phyloP scores from a whole-genome alignment of 768 basidiomycete species.

The Amanita molliuscula region DNA sequence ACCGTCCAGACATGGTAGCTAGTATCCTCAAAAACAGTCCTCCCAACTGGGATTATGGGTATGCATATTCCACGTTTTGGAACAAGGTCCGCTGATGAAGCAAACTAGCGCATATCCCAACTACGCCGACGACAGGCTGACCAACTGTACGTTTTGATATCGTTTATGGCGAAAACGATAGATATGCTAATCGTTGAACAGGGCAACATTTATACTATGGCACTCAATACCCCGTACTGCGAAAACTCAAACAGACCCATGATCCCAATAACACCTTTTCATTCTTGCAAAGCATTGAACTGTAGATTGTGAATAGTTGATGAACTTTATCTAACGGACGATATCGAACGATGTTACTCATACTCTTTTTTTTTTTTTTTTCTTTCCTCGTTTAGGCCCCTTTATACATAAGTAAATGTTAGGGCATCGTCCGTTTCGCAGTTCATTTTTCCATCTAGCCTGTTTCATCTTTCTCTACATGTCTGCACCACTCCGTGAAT shows the following conservation, averaged over 20 bases:
- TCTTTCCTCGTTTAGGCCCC: too few species aligned
- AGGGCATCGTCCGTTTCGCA: too few species aligned
- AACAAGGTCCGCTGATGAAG: conserved; percentile 20
- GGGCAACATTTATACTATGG: conserved; percentile 25
- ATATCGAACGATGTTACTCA: too few species aligned
- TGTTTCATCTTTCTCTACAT: too few species aligned
- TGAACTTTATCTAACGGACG: too few species aligned
- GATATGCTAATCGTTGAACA: conserved; percentile 4
- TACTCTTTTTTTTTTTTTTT: too few species aligned
- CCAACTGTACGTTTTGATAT: conserved; percentile 16
- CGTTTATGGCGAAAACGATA: not conserved
- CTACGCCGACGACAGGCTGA: conserved; percentile 27
- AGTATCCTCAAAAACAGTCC: conserved; percentile 26
- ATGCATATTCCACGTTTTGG: conserved; percentile 21
- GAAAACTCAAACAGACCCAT: conserved; percentile 19
- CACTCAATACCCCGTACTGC: conserved; percentile 19
- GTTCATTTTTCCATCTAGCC: too few species aligned
- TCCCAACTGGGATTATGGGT: conserved; percentile 28
- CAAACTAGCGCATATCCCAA: conserved; percentile 22
- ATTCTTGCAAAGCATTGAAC: conserved; percentile 19
- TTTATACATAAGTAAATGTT: too few species aligned
- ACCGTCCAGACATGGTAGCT: conserved; percentile 18
- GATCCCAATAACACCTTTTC: conserved; percentile 28
- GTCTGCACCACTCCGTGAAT: too few species aligned
- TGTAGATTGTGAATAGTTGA: not conserved